A percentile compares a stretch with the other conserved stretches of the same genome.
phyloP scores from a whole-genome alignment of 2,329 filamentous ascomycete species.

The Colletotrichum musicola region DNA sequence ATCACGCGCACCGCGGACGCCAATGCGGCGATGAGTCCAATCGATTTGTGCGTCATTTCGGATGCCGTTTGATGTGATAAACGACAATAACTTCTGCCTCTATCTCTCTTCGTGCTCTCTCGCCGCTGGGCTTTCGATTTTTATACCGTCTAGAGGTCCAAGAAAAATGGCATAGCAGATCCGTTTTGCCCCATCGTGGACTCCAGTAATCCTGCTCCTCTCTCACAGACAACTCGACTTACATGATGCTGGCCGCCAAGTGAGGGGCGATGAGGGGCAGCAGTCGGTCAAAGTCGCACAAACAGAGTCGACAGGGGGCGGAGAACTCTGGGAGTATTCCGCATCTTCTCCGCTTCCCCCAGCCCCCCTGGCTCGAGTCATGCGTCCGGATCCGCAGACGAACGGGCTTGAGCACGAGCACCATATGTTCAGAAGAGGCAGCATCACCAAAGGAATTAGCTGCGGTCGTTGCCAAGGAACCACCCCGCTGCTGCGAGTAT shows the following conservation, averaged over 20 bases:
- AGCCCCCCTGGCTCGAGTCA: constrained; percentile 21
- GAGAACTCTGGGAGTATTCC: constrained; percentile 32
- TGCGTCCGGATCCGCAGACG: constrained; percentile 11
- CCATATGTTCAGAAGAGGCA: neutral
- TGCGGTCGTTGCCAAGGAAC: constrained; percentile 13
- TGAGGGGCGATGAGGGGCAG: constrained; percentile 33
- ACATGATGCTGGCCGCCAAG: constrained; percentile 30
- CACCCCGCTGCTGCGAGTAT: constrained; percentile 7
- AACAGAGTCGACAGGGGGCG: constrained; percentile 16
- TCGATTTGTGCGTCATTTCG: constrained; percentile 26
- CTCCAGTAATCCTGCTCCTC: neutral
- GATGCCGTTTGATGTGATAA: neutral
- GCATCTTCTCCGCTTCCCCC: constrained; percentile 26
- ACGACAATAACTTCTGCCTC: neutral
- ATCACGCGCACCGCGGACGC: constrained; percentile 29
- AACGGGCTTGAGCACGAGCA: neutral
- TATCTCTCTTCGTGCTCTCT: neutral
- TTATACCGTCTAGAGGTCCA: constrained; percentile 19
- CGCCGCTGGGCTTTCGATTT: neutral
- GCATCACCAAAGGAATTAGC: constrained; percentile 4
- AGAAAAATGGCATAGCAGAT: constrained; percentile 23
- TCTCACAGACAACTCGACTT: neutral
- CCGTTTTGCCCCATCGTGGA: constrained; percentile 12
- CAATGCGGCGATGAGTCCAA: constrained; percentile 25
- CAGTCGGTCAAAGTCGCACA: constrained; percentile 13